Conservation (phyloP, 768 basidiomycete genomes). For the Goffeauzyma gilvescens region DNA sequence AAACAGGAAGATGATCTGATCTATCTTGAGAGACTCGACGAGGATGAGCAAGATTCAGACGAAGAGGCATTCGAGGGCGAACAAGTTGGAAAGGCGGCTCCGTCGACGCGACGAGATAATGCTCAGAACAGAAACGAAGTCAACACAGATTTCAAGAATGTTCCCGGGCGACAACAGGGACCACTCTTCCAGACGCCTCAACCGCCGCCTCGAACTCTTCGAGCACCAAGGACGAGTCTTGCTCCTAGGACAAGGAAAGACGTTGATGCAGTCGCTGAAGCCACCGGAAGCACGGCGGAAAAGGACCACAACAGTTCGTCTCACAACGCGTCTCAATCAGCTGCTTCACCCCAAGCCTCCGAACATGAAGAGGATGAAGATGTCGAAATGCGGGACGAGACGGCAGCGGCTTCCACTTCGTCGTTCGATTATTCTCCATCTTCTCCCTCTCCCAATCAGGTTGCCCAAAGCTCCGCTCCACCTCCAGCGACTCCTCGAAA, state of each 20-base stretch:
- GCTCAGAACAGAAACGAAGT: background rate
- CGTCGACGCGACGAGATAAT: background rate
- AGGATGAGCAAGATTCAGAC: slow-evolving; percentile 10
- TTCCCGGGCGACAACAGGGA: background rate
- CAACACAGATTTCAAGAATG: background rate
- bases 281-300: background rate
- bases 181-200: background rate
- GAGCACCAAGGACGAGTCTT: slow-evolving; percentile 10
- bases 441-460: background rate
- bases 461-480: background rate
- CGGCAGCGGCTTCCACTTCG: background rate
- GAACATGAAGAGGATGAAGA: background rate
- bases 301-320: too few species aligned
- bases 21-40: slow-evolving; percentile 19
- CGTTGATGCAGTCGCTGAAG: background rate
- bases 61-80: slow-evolving; percentile 2
- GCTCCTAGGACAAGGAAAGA: slow-evolving; percentile 9
- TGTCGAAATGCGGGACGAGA: slow-evolving; percentile 7
- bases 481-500: slow-evolving; percentile 2
- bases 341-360: too few species aligned
- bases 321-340: too few species aligned
- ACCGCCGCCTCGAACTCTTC: background rate
- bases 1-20: slow-evolving; percentile 15
- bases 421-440: background rate
- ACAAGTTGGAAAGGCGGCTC: background rate